Conservation (phyloP, 257 asterid genomes). For the Eustoma russellianum region DNA sequence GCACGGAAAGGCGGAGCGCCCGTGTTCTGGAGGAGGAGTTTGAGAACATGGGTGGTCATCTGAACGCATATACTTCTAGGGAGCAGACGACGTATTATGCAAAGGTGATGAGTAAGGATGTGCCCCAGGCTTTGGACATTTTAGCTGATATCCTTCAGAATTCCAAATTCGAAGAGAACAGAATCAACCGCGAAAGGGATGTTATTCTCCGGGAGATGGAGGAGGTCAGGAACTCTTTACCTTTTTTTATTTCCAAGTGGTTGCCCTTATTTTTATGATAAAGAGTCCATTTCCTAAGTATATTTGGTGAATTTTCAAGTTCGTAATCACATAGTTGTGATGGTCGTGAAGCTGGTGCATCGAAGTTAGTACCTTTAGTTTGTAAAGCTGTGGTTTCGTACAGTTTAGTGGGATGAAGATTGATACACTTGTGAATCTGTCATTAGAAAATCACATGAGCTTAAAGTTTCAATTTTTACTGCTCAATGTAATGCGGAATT, state of each 20-base stretch:
- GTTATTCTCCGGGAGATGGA: constrained; percentile 91
- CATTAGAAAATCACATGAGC: too few species aligned
- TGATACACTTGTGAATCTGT: too few species aligned
- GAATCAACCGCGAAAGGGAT: constrained; percentile 74
- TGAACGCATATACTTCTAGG: constrained; percentile 89
- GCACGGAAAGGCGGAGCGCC: constrained; percentile 64
- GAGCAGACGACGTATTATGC: constrained; percentile 94
- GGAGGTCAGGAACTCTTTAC: constrained; percentile 42
- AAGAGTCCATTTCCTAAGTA: neutral
- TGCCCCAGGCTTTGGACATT: constrained; percentile 60
- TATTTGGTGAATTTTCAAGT: too few species aligned
- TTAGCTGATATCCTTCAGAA: constrained; percentile 82
- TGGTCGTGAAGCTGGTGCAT: too few species aligned
- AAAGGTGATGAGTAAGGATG: constrained; percentile 57
- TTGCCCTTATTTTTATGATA: too few species aligned
- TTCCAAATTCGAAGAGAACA: constrained; percentile 55
- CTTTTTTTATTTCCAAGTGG: too few species aligned
- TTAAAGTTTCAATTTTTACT: too few species aligned
- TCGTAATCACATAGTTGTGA: too few species aligned
- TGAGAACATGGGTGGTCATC: constrained; percentile 96
- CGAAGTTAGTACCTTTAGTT: too few species aligned
- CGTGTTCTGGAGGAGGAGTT: constrained; percentile 84
- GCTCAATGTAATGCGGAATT: too few species aligned
- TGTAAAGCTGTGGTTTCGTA: too few species aligned
- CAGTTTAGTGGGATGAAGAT: too few species aligned